Evolutionary conservation across 768 basidiomycete species (phyloP), one percentile per base, ranked within the genome.

Genomic region (Lactifluus volemus): DNA sequence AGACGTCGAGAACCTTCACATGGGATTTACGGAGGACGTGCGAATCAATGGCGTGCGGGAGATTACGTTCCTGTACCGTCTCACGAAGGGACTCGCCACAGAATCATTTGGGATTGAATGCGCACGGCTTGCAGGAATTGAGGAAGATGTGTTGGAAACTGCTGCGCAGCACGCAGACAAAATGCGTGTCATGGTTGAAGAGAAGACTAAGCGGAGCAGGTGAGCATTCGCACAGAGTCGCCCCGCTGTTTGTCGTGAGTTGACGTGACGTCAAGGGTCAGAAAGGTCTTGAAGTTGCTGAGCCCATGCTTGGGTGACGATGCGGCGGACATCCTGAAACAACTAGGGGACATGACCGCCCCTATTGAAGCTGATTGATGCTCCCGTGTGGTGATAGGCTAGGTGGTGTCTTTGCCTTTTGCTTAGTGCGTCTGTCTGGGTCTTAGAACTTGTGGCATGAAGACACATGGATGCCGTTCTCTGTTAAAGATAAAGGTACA

Each of bases 31-130:
- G 25, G 83, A 85, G 44, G 84, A 87, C 12, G 77, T 75, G 34
- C 79, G 84, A 4, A 77, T 88, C 63, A 85, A 89, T 69, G 89
- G 92, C 6, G 79, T 79, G 25, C 79, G 87, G 25, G 84, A 88
- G 52, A 87, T 99, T 45, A 89, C 87, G 5, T 99, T 98, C 74
- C 74, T 97, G 34, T 99, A 96, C 72, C 79, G 75, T 34, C 76
- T 98, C 21, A 79, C 81, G 0, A 73, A 76, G 7, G 93, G 94
- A 11, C 75, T 92, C 39, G 87, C 92, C 4, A 76, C 79, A 77
- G 87, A 87, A 68, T 93, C 91, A 0, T 98, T 94, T 69, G 94
- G 94, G 11, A 85, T 97, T 9, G 94, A 96, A 76, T 96, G 93
- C 70, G 93, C 86, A 8, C 81, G 92, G 48, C 79, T 98, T 29